Base-by-base conservation (phyloP, 768 basidiomycete genomes). In the Leccinum variicolor region DNA sequence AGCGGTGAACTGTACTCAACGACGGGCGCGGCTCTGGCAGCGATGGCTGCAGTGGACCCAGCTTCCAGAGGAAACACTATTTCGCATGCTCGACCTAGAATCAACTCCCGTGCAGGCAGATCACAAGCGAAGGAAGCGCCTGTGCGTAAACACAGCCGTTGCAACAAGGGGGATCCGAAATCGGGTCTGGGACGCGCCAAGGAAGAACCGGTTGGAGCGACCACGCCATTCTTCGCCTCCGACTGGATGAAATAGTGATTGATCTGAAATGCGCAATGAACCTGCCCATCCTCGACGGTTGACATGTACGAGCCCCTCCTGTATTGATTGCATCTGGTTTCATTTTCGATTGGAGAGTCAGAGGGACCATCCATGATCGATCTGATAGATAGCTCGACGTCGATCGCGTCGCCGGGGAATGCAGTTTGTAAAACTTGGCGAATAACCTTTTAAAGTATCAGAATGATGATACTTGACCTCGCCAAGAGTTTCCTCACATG, bases 361-460 rank as follows among this genome's bases (percentile, higher is more conserved):
- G 65, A 60, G 4, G 55, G 50, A 50, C 54, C 65, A 57, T 62
- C 71, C 58, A 57, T 61, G 14, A 69, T 62, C 8, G 74, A 72
- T 55, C 70, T 76, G 48, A 91, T 75, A 58, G 82, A 80, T 21
- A 98, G 80, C 8, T 95, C 93, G 55, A 97, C 73, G 66, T 96
- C 94, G 48, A 98, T 81, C 33, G 89, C 85, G 69, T 97, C 95
- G 14, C 91, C 91, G 34, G 69, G 75, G 49, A 76, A 76, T n/a
- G 90, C 78, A 31, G 84, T 83, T 46, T 76, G 76, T 41, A 98
- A 74, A 43, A 96, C 78, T 79, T 95, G 95, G 29, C 93, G 89
- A 53, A 93, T 74, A 60, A 94, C 80, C 94, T 97, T 66, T 39
- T 53, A 39, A 56, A 53, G 41, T 50, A 59, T 68, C 51, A 73